These are phyloP conservation scores for Paramecium octaurelia DNA, from an alignment of 73 alveolate species.

Conservation along the genomic window DNA sequence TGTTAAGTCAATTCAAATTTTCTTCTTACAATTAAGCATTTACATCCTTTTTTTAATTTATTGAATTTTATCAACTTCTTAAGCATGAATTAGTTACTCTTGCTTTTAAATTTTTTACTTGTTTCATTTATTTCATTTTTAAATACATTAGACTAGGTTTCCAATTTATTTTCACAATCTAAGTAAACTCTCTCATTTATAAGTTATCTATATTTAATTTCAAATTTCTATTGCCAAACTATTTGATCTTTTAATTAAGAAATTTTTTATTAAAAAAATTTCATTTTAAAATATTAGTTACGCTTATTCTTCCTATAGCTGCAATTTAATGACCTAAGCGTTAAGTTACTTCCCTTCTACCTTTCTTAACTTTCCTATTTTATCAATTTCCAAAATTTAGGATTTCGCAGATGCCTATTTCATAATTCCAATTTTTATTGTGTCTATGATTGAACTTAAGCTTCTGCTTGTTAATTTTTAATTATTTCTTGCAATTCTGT, in stretches of 20 bases:
- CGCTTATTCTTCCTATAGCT: not conserved
- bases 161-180: not conserved
- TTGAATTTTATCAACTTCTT: not conserved
- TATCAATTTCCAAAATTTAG: not conserved
- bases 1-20: not conserved
- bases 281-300: not conserved
- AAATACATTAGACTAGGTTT: not conserved
- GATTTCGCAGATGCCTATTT: not conserved
- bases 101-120: not conserved
- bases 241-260: not conserved
- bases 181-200: not conserved
- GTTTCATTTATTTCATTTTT: not conserved
- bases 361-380: not conserved
- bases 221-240: not conserved
- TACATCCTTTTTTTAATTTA: not conserved
- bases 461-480: not conserved
- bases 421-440: not conserved
- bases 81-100: not conserved
- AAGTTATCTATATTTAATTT: not conserved
- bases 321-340: not conserved
- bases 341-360: not conserved
- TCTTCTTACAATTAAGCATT: not conserved
- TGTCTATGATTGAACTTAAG: not conserved
- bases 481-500: not conserved
- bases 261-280: not conserved